A percentile compares a stretch with the other conserved stretches of the same genome.
Conservation (phyloP, 805 yeast genomes). For the Cyberlindnera mycetangii region DNA sequence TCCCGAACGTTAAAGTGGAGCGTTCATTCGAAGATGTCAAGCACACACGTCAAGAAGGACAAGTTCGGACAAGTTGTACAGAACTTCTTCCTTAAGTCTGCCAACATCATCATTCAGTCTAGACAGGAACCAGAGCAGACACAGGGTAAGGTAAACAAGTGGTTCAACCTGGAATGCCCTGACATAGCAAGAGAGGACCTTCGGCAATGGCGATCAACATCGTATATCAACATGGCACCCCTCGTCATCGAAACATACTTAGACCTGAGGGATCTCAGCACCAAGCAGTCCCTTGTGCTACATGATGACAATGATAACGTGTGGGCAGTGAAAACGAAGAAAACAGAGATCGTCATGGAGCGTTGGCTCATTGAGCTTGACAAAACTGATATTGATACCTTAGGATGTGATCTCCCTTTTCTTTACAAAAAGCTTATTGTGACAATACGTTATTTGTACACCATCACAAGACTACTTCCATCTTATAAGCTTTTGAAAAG, state of each 20-base stretch:
- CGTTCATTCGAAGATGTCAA: background rate
- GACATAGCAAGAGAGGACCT: conserved; percentile 51
- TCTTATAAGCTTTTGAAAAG: conserved; percentile 54
- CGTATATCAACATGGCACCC: conserved; percentile 54
- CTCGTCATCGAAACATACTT: conserved; percentile 81
- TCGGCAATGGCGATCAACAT: conserved; percentile 52
- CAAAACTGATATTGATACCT: conserved; percentile 32
- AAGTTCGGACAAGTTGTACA: conserved; percentile 28
- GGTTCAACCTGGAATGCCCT: conserved; percentile 58
- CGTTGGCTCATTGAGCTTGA: conserved; percentile 90
- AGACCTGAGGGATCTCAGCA: conserved; percentile 56
- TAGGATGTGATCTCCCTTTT: conserved; percentile 52
- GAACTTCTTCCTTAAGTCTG: conserved; percentile 64
- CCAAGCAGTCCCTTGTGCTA: conserved; percentile 57
- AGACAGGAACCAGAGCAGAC: conserved; percentile 25
- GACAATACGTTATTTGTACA: conserved; percentile 69
- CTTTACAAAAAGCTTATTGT: conserved; percentile 74
- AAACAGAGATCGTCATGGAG: conserved; percentile 86
- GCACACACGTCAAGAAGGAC: conserved; percentile 15
- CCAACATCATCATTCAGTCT: conserved; percentile 52
- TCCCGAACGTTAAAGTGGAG: background rate
- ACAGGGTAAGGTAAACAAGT: conserved; percentile 37
- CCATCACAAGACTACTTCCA: conserved; percentile 68
- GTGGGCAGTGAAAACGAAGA: conserved; percentile 61
- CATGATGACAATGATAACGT: conserved; percentile 50